These are phyloP conservation scores for Carallia brachiata DNA, from an alignment of 345 rosid genomes.

Conservation along the genomic window DNA sequence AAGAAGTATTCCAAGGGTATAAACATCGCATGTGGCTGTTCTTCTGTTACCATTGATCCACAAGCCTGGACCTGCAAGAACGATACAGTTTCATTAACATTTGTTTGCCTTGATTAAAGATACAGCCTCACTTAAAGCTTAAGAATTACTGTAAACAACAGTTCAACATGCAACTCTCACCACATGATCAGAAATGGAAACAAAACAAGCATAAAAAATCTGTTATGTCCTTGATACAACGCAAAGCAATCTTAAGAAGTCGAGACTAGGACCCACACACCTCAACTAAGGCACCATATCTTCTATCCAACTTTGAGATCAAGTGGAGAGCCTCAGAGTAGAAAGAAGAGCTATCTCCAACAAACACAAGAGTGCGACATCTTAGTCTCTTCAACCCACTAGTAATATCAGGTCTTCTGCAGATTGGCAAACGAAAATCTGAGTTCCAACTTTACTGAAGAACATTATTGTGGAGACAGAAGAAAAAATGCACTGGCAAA, in stretches of 20 bases:
- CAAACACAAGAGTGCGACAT: slow-evolving; percentile 79
- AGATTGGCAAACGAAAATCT: slow-evolving; percentile 9
- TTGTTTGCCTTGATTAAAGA: too few species aligned
- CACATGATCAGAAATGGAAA: too few species aligned
- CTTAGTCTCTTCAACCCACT: slow-evolving; percentile 71
- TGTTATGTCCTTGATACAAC: neutral
- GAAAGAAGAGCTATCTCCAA: slow-evolving; percentile 83
- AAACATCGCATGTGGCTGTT: slow-evolving; percentile 95
- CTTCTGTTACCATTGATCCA: slow-evolving; percentile 95
- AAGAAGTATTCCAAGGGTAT: slow-evolving; percentile 90
- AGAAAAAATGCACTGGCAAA: neutral
- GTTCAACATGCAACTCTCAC: too few species aligned
- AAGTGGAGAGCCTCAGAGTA: slow-evolving; percentile 80
- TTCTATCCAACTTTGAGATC: slow-evolving; percentile 79
- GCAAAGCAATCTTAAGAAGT: neutral
- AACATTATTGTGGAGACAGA: too few species aligned
- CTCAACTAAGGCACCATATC: slow-evolving; percentile 91
- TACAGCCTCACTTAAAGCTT: too few species aligned
- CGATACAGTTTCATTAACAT: neutral
- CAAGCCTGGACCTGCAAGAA: slow-evolving; percentile 79
- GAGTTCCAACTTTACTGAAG: neutral
- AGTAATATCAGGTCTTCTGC: slow-evolving; percentile 83
- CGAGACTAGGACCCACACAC: slow-evolving; percentile 26
- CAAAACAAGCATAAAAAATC: neutral
- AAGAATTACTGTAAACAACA: too few species aligned